Evolutionary conservation across 768 basidiomycete genomes (phyloP).

Genomic region (Trametes cubensis): DNA sequence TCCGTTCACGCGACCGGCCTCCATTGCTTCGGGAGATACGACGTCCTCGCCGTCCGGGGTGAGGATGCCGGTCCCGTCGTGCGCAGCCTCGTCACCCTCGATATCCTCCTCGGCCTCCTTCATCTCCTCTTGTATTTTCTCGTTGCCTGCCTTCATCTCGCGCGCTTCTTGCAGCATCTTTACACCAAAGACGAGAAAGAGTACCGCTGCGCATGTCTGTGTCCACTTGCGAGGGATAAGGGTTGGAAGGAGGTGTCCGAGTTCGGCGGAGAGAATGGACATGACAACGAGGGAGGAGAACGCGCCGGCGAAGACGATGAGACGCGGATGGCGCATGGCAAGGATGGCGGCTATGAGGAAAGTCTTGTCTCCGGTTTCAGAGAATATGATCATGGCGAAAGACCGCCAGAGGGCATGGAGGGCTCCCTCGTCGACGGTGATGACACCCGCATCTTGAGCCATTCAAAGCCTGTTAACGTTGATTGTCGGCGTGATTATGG

Average conservation of each 20-base stretch:
- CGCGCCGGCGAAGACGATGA: slow-evolving; percentile 86
- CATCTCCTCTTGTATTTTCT: slow-evolving; percentile 93
- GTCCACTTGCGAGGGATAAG: slow-evolving; percentile 71
- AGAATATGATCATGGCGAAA: slow-evolving; percentile 89
- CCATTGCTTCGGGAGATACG: slow-evolving; percentile 75
- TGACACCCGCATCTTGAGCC: slow-evolving; percentile 22
- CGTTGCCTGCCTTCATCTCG: slow-evolving; percentile 74
- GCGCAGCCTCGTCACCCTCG: slow-evolving; percentile 69
- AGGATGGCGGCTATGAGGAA: slow-evolving; percentile 86
- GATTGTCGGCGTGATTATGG: background rate
- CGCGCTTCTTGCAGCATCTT: slow-evolving; percentile 89
- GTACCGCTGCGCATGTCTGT: slow-evolving; percentile 61
- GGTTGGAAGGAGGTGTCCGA: slow-evolving; percentile 87
- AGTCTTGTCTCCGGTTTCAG: slow-evolving; percentile 96
- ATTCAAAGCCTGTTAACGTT: slow-evolving; percentile 16
- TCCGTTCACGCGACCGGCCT: slow-evolving; percentile 56
- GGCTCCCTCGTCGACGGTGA: slow-evolving; percentile 29
- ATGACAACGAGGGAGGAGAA: slow-evolving; percentile 87
- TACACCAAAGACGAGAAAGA: slow-evolving; percentile 89
- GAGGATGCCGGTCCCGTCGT: slow-evolving; percentile 44
- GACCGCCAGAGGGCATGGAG: slow-evolving; percentile 71
- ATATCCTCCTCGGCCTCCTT: slow-evolving; percentile 96
- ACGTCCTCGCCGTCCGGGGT: slow-evolving; percentile 38
- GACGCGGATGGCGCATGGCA: slow-evolving; percentile 89
- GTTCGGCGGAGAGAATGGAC: slow-evolving; percentile 91